Conservation (phyloP, 768 basidiomycete genomes). For the Lyophyllum atratum region DNA sequence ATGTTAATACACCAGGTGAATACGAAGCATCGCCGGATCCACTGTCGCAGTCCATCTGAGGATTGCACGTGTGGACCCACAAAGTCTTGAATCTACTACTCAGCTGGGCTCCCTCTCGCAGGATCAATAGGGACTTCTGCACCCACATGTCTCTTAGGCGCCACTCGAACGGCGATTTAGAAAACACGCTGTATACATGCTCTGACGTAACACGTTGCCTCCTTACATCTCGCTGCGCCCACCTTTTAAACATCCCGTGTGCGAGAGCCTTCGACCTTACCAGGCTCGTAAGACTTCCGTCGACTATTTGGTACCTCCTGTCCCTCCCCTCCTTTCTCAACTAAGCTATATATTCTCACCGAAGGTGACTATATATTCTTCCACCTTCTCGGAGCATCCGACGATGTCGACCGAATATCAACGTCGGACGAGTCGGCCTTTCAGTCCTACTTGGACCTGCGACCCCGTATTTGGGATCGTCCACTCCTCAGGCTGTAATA, state of each 20-base stretch:
- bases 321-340: background rate
- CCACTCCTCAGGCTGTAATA: conserved; percentile 13
- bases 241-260: background rate
- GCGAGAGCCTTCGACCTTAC: background rate
- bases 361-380: background rate
- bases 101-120: no score
- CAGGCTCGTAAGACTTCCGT: background rate
- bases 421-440: background rate
- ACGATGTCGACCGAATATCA: background rate
- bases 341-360: conserved; percentile 5
- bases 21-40: no score
- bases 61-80: no score
- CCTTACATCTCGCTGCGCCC: background rate
- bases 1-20: no score
- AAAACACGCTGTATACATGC: background rate
- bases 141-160: no score
- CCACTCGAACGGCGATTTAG: background rate
- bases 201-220: background rate
- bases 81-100: no score
- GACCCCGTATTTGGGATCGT: conserved; percentile 18
- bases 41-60: no score
- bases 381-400: background rate
- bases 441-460: conserved; percentile 11
- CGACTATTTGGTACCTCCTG: background rate
- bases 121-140: no score